A percentile compares a stretch with the other conserved stretches of the same genome.
phyloP scores from a whole-genome alignment of 2,329 filamentous ascomycete species.

The Alternaria brassicae region DNA sequence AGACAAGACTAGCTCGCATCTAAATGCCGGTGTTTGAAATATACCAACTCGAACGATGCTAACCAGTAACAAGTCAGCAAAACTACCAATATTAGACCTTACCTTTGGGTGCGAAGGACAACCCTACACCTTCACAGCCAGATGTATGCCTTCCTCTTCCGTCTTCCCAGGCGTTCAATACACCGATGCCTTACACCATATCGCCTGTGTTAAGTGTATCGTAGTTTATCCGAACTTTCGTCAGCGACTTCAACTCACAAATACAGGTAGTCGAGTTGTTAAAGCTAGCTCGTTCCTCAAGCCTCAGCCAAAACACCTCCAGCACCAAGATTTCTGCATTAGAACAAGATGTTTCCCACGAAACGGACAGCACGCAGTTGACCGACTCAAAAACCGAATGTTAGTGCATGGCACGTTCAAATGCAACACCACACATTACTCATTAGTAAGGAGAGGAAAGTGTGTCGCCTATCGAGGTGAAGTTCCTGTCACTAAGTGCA shows the following conservation, averaged over 20 bases:
- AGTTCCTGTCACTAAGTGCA: neutral
- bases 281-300: neutral
- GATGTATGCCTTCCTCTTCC: neutral
- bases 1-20: neutral
- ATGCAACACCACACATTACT: neutral
- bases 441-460: neutral
- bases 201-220: neutral
- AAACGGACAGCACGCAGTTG: neutral
- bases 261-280: neutral
- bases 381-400: neutral
- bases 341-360: neutral
- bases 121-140: neutral
- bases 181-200: neutral
- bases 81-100: neutral
- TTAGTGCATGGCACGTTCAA: neutral
- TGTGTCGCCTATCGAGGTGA: slow-evolving; percentile 1
- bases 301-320: neutral
- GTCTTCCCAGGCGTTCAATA: neutral
- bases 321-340: neutral
- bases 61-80: neutral
- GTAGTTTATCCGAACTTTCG: neutral
- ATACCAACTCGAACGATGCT: neutral
- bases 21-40: neutral
- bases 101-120: neutral
- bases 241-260: neutral